Percentiles rank a stretch among this genome's conserved stretches.
Evolutionary conservation across 306 rosid species (phyloP).

Genomic region (Boehmeria nivea): DNA sequence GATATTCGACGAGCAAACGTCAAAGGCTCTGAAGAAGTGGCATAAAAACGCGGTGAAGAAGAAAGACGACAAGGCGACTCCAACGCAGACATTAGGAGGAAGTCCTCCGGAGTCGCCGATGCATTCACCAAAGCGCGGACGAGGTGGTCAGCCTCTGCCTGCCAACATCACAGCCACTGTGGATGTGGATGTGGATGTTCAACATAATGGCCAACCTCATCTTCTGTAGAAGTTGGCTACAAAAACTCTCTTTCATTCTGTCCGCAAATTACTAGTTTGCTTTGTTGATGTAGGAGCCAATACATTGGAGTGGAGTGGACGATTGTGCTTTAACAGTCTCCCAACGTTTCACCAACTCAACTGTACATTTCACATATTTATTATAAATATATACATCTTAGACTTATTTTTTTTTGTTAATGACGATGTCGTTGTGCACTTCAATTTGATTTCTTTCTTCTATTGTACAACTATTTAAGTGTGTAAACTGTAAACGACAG

Average conservation of each 20-base stretch:
- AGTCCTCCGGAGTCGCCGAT: slow-evolving; percentile 22
- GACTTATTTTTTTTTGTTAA: no score
- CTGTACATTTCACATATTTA: not conserved
- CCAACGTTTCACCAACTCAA: no score
- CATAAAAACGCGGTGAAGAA: slow-evolving; percentile 68
- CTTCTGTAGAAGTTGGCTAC: not conserved
- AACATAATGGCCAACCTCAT: not conserved
- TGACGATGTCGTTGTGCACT: no score
- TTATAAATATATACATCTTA: no score
- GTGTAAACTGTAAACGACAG: no score
- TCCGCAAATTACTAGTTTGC: no score
- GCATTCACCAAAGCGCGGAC: slow-evolving; percentile 3
- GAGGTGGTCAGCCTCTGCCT: not conserved
- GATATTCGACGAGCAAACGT: slow-evolving; percentile 87
- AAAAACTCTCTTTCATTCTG: no score
- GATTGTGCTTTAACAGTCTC: no score
- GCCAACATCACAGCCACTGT: slow-evolving; percentile 22
- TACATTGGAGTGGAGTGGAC: no score
- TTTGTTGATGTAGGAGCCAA: no score
- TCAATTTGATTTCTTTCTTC: no score
- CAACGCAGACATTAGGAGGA: slow-evolving; percentile 30
- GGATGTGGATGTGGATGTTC: slow-evolving; percentile 14
- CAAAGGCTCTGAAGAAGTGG: slow-evolving; percentile 74
- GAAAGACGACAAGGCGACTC: slow-evolving; percentile 33
- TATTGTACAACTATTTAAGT: no score